Evolutionary conservation across 306 rosid genomes (phyloP).

Genomic region (Cercis canadensis): DNA sequence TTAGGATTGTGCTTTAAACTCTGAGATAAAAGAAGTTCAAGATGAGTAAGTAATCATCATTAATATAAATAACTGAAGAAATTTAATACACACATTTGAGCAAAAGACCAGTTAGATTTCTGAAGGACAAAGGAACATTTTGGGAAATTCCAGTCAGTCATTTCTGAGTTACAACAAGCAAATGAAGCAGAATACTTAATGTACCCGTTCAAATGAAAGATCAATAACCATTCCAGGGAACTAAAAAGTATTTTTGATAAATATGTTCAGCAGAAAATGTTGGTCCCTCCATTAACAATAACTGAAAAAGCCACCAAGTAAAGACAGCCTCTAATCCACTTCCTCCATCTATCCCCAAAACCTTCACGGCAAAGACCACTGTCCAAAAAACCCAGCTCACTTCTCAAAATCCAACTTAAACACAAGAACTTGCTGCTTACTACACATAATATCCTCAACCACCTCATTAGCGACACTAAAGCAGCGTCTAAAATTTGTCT

Average conservation of each 20-base stretch:
- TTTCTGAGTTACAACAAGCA: not conserved
- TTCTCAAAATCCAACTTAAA: no score
- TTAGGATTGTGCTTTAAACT: slow-evolving; percentile 72
- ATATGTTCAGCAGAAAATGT: no score
- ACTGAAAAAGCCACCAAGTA: no score
- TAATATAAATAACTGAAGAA: not conserved
- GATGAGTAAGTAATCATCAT: not conserved
- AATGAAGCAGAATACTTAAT: not conserved
- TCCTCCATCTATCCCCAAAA: no score
- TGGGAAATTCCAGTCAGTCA: not conserved
- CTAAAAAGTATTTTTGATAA: not conserved
- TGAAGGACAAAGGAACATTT: not conserved
- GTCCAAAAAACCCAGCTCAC: no score
- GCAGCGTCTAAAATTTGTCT: no score
- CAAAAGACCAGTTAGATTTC: not conserved
- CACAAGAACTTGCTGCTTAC: no score
- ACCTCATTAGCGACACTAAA: no score
- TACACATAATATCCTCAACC: no score
- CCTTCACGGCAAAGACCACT: no score
- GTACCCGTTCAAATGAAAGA: not conserved
- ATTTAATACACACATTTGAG: not conserved
- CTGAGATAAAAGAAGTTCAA: slow-evolving; percentile 37
- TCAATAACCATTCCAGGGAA: not conserved
- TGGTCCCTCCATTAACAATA: no score
- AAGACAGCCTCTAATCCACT: no score